phyloP scores from a whole-genome alignment of 139 green algal species.

The Chlorella ohadii region DNA sequence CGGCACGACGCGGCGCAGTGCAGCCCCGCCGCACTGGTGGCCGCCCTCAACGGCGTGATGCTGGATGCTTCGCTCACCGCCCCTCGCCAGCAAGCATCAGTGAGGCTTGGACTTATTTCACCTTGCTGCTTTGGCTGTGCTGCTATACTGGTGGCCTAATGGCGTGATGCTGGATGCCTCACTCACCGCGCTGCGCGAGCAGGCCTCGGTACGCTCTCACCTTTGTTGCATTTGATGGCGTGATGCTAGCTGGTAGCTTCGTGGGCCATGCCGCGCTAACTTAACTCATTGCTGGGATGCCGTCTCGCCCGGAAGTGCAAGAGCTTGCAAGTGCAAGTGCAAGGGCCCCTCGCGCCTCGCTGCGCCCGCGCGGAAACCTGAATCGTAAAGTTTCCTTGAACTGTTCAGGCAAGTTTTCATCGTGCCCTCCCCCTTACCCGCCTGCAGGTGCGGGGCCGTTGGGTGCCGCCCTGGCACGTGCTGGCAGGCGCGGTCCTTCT shows the following conservation, averaged over 20 bases:
- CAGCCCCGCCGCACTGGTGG: slow-evolving; percentile 58
- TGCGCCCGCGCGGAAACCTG: too few relatives aligned
- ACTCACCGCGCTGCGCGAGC: slow-evolving; percentile 33
- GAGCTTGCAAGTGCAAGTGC: too few relatives aligned
- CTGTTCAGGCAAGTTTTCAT: too few relatives aligned
- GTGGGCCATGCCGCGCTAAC: too few relatives aligned
- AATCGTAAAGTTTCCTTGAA: too few relatives aligned
- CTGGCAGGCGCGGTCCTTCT: slow-evolving; percentile 54
- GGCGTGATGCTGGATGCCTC: slow-evolving; percentile 64
- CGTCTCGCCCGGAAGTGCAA: too few relatives aligned
- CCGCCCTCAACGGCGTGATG: slow-evolving; percentile 69
- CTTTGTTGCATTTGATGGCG: too few relatives aligned
- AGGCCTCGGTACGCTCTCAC: slow-evolving; percentile 17
- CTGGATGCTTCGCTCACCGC: slow-evolving; percentile 63
- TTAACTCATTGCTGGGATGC: too few relatives aligned
- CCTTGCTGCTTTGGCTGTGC: too few relatives aligned
- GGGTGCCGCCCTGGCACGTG: slow-evolving; percentile 46
- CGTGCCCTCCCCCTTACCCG: neutral
- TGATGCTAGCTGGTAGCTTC: too few relatives aligned
- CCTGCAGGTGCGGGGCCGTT: neutral
- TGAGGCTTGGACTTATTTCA: neutral
- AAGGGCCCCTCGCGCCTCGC: too few relatives aligned
- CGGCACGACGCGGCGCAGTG: slow-evolving; percentile 48
- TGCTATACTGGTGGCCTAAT: slow-evolving; percentile 68
- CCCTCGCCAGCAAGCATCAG: slow-evolving; percentile 2